A percentile compares a stretch with the other conserved stretches of the same genome.
These are phyloP conservation scores for Xylaria sp. DNA, from an alignment of 2,329 filamentous ascomycete genomes.

Conservation along the genomic window DNA sequence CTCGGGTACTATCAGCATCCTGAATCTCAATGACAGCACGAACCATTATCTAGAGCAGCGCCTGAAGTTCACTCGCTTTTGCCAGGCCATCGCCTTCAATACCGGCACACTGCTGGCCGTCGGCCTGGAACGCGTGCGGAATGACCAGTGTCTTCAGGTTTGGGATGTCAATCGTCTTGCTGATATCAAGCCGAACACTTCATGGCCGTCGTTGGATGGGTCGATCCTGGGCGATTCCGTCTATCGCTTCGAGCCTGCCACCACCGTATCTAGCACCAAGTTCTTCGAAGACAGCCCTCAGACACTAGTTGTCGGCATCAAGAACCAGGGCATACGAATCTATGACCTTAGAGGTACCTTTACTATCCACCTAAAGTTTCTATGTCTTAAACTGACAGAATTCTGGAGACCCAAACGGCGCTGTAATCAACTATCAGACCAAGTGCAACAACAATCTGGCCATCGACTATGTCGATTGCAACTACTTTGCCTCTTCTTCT, in stretches of 20 bases:
- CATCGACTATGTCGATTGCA: slow-evolving; percentile 82
- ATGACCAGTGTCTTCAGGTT: slow-evolving; percentile 84
- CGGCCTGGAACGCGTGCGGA: slow-evolving; percentile 81
- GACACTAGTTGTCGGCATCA: slow-evolving; percentile 79
- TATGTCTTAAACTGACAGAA: slow-evolving; percentile 37
- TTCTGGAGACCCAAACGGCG: slow-evolving; percentile 59
- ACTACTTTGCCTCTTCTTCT: slow-evolving; percentile 85
- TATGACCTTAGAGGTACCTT: slow-evolving; percentile 79
- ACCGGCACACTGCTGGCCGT: slow-evolving; percentile 78
- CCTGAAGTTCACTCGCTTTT: slow-evolving; percentile 80
- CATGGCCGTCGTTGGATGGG: slow-evolving; percentile 63
- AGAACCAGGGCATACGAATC: slow-evolving; percentile 77
- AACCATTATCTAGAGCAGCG: slow-evolving; percentile 74
- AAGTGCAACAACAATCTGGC: slow-evolving; percentile 77
- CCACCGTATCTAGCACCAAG: slow-evolving; percentile 83
- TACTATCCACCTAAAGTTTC: neutral
- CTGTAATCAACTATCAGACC: slow-evolving; percentile 70
- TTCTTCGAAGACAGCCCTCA: slow-evolving; percentile 84
- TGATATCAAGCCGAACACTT: slow-evolving; percentile 58
- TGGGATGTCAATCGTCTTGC: slow-evolving; percentile 78
- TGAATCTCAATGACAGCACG: slow-evolving; percentile 77
- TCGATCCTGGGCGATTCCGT: slow-evolving; percentile 66
- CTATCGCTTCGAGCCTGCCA: slow-evolving; percentile 70
- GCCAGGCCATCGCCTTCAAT: slow-evolving; percentile 85
- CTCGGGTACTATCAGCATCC: slow-evolving; percentile 78